phyloP scores from a whole-genome alignment of 2,329 filamentous ascomycete genomes.

The Paecilomyces formosus region DNA sequence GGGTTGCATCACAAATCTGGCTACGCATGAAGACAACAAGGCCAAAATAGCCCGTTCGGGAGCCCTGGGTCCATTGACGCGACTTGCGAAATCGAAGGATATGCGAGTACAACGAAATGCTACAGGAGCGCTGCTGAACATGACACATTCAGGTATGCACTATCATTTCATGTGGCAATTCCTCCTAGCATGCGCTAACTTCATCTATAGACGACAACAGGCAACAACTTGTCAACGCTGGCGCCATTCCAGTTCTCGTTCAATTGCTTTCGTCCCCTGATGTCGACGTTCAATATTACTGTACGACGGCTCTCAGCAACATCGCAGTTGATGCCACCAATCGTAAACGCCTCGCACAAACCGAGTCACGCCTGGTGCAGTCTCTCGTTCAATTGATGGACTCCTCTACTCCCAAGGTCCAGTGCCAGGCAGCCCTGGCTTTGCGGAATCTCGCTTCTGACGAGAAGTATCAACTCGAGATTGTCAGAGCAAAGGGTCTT shows the following conservation, averaged over 20 bases:
- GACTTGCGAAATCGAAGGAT: slow-evolving; percentile 91
- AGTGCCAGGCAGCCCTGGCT: slow-evolving; percentile 92
- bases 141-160: slow-evolving; percentile 88
- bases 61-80: slow-evolving; percentile 81
- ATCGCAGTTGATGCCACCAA: slow-evolving; percentile 93
- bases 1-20: slow-evolving; percentile 95
- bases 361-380: slow-evolving; percentile 84
- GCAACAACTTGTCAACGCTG: slow-evolving; percentile 92
- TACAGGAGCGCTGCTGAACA: slow-evolving; percentile 91
- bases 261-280: slow-evolving; percentile 88
- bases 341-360: slow-evolving; percentile 81
- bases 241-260: slow-evolving; percentile 95
- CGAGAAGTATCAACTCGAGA: slow-evolving; percentile 97
- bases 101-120: slow-evolving; percentile 98
- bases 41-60: slow-evolving; percentile 95
- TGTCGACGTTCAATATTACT: slow-evolving; percentile 98
- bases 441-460: slow-evolving; percentile 93
- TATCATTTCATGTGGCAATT: neutral
- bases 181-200: slow-evolving; percentile 12
- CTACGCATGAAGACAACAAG: slow-evolving; percentile 98
- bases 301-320: slow-evolving; percentile 95
- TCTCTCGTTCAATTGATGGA: slow-evolving; percentile 96
- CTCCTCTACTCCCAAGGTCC: slow-evolving; percentile 92
- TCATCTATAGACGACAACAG: slow-evolving; percentile 74
- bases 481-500: slow-evolving; percentile 82